Evolutionary conservation across 371 early-diverging fungal species (phyloP).

Genomic region (Rhizopus arrhizus): DNA sequence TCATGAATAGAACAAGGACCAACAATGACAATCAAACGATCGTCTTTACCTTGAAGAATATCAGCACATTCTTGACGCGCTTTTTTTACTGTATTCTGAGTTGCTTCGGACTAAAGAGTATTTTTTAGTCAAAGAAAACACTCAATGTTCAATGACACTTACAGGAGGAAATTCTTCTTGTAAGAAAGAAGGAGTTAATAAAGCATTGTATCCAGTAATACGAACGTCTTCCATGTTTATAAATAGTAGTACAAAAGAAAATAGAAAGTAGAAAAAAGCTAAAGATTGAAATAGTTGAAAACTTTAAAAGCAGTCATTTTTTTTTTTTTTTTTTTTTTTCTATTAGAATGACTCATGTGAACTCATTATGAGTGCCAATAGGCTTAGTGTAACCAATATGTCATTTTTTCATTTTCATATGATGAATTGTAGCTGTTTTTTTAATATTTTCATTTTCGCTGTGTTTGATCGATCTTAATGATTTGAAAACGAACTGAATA

Average conservation of each 20-base stretch:
- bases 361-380: not conserved
- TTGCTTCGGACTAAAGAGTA: constrained; percentile 19
- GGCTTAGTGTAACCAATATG: not conserved
- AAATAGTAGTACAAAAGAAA: not conserved
- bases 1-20: constrained; percentile 95
- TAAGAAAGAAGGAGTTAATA: constrained; percentile 61
- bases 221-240: constrained; percentile 63
- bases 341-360: not conserved
- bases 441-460: too few relatives aligned
- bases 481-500: too few relatives aligned
- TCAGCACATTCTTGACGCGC: constrained; percentile 68
- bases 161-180: constrained; percentile 66
- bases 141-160: constrained; percentile 14
- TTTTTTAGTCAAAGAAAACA: not conserved
- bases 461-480: too few relatives aligned
- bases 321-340: not conserved
- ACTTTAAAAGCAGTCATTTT: not conserved
- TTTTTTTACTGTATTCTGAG: constrained; percentile 52
- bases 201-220: constrained; percentile 63
- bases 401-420: not conserved
- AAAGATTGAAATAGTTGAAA: not conserved
- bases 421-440: too few relatives aligned
- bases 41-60: constrained; percentile 80
- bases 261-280: not conserved
- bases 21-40: constrained; percentile 84